These are phyloP conservation scores for Blastobotrys aristatus DNA, from an alignment of 1,139 yeast genomes.

Conservation along the genomic window DNA sequence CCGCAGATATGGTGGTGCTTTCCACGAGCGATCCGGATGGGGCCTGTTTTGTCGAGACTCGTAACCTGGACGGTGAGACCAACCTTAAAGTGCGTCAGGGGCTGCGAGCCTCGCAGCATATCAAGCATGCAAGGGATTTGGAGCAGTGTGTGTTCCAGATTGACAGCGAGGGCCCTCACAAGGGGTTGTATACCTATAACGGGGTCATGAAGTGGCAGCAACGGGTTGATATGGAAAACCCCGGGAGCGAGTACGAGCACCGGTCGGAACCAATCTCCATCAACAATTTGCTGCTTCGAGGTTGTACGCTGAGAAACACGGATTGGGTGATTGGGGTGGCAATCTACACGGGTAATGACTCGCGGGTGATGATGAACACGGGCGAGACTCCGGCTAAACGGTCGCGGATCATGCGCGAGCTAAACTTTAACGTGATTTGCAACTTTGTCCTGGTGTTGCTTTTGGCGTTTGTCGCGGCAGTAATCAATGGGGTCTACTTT, in stretches of 20 bases:
- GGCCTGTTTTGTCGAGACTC: conserved; percentile 88
- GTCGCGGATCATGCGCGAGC: conserved; percentile 75
- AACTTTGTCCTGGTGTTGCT: conserved; percentile 72
- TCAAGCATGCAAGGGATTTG: conserved; percentile 64
- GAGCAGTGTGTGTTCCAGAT: conserved; percentile 70
- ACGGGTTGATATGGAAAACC: conserved; percentile 18
- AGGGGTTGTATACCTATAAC: conserved; percentile 72
- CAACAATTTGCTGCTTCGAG: conserved; percentile 79
- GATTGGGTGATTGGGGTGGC: conserved; percentile 94
- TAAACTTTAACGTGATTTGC: conserved; percentile 74
- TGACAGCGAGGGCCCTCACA: conserved; percentile 89
- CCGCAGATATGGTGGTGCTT: conserved; percentile 80
- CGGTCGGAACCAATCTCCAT: conserved; percentile 62
- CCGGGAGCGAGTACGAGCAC: conserved; percentile 11
- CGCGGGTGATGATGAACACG: conserved; percentile 89
- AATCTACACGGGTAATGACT: conserved; percentile 83
- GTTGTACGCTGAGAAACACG: conserved; percentile 83
- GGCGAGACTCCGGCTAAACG: conserved; percentile 90
- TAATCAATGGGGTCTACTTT: conserved; percentile 77
- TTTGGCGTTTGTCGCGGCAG: conserved; percentile 76
- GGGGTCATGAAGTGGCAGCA: conserved; percentile 63
- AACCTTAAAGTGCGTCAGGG: conserved; percentile 78
- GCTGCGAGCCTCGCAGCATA: conserved; percentile 57
- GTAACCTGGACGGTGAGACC: conserved; percentile 94
- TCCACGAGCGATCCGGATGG: conserved; percentile 87